Base-by-base conservation (phyloP, 1,284 basidiomycete species). In the Leccinum proximum region DNA sequence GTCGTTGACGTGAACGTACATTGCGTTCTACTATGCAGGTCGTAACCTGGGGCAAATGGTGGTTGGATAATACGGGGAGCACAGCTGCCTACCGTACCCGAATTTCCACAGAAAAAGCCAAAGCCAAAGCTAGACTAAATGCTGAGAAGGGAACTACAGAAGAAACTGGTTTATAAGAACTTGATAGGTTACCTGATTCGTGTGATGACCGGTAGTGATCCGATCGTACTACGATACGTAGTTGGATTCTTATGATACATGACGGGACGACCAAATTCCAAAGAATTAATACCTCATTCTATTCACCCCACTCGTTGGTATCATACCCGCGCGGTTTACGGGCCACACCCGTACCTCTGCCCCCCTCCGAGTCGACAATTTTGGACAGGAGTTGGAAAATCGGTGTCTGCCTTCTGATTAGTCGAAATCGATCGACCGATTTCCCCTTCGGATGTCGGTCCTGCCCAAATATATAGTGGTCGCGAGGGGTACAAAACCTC, bases 31-130 rank as follows among this genome's bases (percentile, higher is more conserved):
- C 4, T 35, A 35, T 35, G n/a, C 33, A 70, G 68, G 1, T 18
- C 26, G 16, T 61, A 7, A 62, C 0, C 5, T 69, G 69, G 68
- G 67, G 62, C 4, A n/a, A 1, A 1, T 69, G 69, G 68, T 70
- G 68, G 67, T 16, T 69, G 53, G 67, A 68, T 54, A 42, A 69
- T 35, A 64, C 53, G 1, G 68, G 68, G 18, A 70, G 66, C 38
- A 70, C 68, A 13, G 69, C 68, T 50, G 64, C 61, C 37, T 69
- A 68, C 22, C 66, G 69, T 26, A 59, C 69, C 7, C 61, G 64
- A 40, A 61, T 69, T 4, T 62, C 64, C 30, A 67, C 5, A 62
- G 64, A 69, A 40, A 26, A 61, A 11, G 63, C 65, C 2, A 63
- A 65, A 22, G 65, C 60, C 5, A 57, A 56, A 3, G 16, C 56